A percentile compares a stretch with the other conserved stretches of the same genome.
These are phyloP conservation scores for Kluyveromyces sp. DNA, from an alignment of 1,139 yeast genomes.

Conservation along the genomic window DNA sequence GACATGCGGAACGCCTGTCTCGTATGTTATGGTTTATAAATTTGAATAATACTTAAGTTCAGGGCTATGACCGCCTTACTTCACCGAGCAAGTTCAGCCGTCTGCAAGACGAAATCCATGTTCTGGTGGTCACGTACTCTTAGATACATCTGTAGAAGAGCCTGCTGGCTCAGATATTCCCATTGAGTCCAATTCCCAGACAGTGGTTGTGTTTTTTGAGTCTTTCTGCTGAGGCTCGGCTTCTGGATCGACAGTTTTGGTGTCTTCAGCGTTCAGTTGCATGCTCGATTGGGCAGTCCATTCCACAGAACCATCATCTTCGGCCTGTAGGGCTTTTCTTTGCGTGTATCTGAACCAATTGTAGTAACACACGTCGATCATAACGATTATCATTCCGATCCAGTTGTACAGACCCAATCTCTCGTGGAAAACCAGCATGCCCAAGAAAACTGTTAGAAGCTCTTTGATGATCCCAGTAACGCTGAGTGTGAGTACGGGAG, in stretches of 20 bases:
- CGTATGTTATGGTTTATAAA: too few relatives aligned
- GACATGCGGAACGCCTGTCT: too few relatives aligned
- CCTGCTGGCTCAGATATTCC: background rate
- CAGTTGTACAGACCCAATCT: conserved; percentile 52
- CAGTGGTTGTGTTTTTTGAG: background rate
- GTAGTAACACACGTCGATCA: conserved; percentile 74
- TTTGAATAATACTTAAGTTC: too few relatives aligned
- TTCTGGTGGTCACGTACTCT: too few relatives aligned
- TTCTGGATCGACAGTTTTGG: background rate
- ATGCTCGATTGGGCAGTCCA: background rate
- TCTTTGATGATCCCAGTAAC: conserved; percentile 93
- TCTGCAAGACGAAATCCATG: too few relatives aligned
- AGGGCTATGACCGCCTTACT: too few relatives aligned
- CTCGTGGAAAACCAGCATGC: conserved; percentile 72
- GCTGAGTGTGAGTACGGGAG: conserved; percentile 79
- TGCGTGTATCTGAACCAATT: conserved; percentile 53
- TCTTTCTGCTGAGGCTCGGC: background rate
- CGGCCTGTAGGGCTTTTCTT: conserved; percentile 4
- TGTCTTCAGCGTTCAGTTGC: background rate
- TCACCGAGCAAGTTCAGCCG: too few relatives aligned
- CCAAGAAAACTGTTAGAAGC: conserved; percentile 66
- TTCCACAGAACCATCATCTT: background rate
- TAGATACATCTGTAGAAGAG: too few relatives aligned
- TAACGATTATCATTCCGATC: conserved; percentile 71
- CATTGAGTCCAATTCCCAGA: conserved; percentile 1